Evolutionary conservation across 495 filamentous ascomycete species (phyloP), one percentile per base, ranked within the genome.

Genomic region (Podospora bellae-mahoneyi): DNA sequence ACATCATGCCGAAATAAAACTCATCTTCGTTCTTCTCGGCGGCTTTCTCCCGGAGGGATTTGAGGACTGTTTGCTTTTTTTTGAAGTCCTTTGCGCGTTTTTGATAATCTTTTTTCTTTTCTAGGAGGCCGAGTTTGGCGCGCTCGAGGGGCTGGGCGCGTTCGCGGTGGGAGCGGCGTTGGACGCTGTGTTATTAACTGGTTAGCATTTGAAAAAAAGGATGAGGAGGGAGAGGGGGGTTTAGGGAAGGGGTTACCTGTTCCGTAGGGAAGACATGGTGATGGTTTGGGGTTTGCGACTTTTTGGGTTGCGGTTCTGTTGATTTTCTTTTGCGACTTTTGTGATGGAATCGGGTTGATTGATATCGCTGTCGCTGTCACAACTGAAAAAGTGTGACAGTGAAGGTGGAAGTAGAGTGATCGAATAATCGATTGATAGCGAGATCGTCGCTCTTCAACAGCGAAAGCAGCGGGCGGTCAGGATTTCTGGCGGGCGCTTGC

Each of bases 1-100:
- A 85, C 78, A 96, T 85, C 95, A 99, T 99, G 27, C 89, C 90
- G 75, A 92, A 97, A 80, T 91, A 89, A 83, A 98, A 99, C 79
- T 97, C 93, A 87, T 99, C 95, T 55, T 94, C 92, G 78, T 99
- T 98, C 69, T 92, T 89, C 56, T 95, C 88, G 66, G 86, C 84
- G 26, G 90, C 94, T 80, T 97, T 97, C 68, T 89, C 84, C 70
- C 88, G 85, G 19, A 99, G 87, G 2, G 86, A 84, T 75, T 90
- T 89, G 57, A 97, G 83, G 32, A 89, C 88, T n/a, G 82, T 81
- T 76, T 96, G 90, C 77, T 99, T 98, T 72, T 79, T 80, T 75
- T 92, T 93, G 86, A 91, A 92, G 83, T 97, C 93, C 77, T 87
- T 86, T 3, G 95, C 91, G 66, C 95, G 93, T 69, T 94, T 89